Percentiles rank a stretch among this genome's conserved stretches.
Conservation (phyloP, 1,284 basidiomycete genomes). For the Mrakiaceae sp. region DNA sequence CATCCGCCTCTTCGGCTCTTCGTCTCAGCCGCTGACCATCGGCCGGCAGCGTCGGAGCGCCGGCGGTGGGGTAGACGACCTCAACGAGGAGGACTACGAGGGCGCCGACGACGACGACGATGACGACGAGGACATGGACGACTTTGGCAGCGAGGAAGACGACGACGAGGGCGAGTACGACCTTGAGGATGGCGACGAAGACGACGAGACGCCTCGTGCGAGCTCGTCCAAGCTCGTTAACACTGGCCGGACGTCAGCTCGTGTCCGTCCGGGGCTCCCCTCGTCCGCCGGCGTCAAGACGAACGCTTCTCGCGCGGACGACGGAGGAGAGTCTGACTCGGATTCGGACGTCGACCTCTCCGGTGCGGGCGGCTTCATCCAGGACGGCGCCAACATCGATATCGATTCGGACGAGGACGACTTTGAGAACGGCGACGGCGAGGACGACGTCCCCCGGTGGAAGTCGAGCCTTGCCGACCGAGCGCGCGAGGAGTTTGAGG, state of each 20-base stretch:
- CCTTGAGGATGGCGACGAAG: constrained; percentile 23
- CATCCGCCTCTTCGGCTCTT: constrained; percentile 76
- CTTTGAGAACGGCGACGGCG: constrained; percentile 36
- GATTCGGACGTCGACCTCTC: constrained; percentile 41
- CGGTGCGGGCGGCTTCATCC: constrained; percentile 32
- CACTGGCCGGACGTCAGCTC: constrained; percentile 32
- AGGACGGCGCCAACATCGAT: constrained; percentile 38
- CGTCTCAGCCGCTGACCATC: constrained; percentile 39
- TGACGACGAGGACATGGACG: constrained; percentile 31
- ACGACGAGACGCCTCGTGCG: constrained; percentile 21
- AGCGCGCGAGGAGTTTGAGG: constrained; percentile 45
- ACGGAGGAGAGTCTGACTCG: constrained; percentile 59
- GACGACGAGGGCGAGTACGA: constrained; percentile 31
- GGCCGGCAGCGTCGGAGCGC: constrained; percentile 26
- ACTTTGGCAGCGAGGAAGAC: constrained; percentile 22
- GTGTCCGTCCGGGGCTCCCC: constrained; percentile 8
- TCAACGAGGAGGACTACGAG: constrained; percentile 31
- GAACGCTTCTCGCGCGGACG: constrained; percentile 25
- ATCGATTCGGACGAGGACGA: constrained; percentile 35
- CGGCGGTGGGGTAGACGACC: constrained; percentile 31
- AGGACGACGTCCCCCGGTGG: constrained; percentile 51
- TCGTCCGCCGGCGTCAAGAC: constrained; percentile 24
- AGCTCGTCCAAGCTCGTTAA: constrained; percentile 3
- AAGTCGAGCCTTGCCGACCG: constrained; percentile 57
- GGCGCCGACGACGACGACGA: constrained; percentile 28